A percentile compares a stretch with the other conserved stretches of the same genome.
phyloP scores from a whole-genome alignment of 805 yeast species.

The Kluyveromyces lactis region DNA sequence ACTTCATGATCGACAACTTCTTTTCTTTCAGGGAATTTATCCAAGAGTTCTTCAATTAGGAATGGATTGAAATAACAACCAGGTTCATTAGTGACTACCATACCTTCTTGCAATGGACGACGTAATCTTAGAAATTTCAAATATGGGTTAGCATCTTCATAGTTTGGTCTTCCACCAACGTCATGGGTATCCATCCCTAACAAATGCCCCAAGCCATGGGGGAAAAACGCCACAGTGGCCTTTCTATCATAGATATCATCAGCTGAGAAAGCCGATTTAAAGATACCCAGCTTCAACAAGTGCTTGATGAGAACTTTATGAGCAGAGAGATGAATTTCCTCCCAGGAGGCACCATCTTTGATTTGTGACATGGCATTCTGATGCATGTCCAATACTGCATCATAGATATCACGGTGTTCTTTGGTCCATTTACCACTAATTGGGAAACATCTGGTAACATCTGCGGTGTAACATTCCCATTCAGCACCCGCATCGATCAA shows the following conservation, averaged over 20 bases:
- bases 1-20: constrained; percentile 58
- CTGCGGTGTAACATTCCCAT: constrained; percentile 88
- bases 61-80: constrained; percentile 88
- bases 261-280: constrained; percentile 45
- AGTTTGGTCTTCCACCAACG: constrained; percentile 82
- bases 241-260: constrained; percentile 65
- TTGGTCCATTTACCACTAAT: constrained; percentile 80
- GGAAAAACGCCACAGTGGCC: constrained; percentile 74
- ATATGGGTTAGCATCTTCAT: constrained; percentile 73
- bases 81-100: constrained; percentile 93
- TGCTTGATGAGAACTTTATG: constrained; percentile 69
- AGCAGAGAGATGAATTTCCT: constrained; percentile 69
- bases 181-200: constrained; percentile 96
- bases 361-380: constrained; percentile 56
- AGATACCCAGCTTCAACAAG: constrained; percentile 68
- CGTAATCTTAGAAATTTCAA: constrained; percentile 74
- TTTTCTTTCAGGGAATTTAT: constrained; percentile 34
- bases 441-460: constrained; percentile 94
- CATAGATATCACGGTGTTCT: constrained; percentile 79
- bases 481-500: constrained; percentile 97
- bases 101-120: constrained; percentile 58
- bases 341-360: constrained; percentile 82
- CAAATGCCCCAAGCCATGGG: constrained; percentile 93
- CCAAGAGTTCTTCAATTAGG: constrained; percentile 56
- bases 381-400: constrained; percentile 80